phyloP scores from a whole-genome alignment of 768 basidiomycete genomes.

The Rubroboletus pulcherrimus region DNA sequence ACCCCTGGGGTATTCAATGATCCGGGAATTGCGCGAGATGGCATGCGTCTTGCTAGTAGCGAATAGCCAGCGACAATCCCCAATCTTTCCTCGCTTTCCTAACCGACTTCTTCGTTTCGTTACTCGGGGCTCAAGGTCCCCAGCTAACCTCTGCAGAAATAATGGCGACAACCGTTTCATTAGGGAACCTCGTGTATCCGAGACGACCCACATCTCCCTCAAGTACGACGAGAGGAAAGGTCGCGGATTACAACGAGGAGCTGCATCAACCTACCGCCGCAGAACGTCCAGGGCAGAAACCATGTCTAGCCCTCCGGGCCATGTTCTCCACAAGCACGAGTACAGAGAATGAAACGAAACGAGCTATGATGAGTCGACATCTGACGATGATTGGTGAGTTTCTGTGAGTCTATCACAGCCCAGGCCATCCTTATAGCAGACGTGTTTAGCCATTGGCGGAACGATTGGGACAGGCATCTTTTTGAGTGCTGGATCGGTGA shows the following conservation, averaged over 20 bases:
- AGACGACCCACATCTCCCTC: neutral
- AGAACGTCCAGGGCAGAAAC: neutral
- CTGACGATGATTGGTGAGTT: slow-evolving; percentile 40
- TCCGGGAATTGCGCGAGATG: neutral
- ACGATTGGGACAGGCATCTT: slow-evolving; percentile 63
- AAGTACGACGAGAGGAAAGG: neutral
- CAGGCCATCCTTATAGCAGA: neutral
- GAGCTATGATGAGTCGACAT: slow-evolving; percentile 40
- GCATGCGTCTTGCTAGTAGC: neutral
- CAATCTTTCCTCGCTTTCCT: neutral
- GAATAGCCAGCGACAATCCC: slow-evolving; percentile 1
- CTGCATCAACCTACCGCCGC: neutral
- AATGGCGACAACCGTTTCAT: neutral
- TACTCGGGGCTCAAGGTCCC: neutral
- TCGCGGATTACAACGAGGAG: slow-evolving; percentile 2
- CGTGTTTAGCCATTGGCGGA: slow-evolving; percentile 45
- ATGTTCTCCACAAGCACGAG: slow-evolving; percentile 8
- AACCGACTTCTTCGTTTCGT: neutral
- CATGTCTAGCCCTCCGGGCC: neutral
- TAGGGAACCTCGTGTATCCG: neutral
- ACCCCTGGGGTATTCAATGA: neutral
- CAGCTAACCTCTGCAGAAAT: neutral
- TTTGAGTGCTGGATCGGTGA: slow-evolving; percentile 53
- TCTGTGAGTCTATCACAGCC: neutral
- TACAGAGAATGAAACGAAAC: slow-evolving; percentile 30